These are phyloP conservation scores for Magnolia changhungtana DNA, from an alignment of 164 flowering plant species.

Conservation along the genomic window DNA sequence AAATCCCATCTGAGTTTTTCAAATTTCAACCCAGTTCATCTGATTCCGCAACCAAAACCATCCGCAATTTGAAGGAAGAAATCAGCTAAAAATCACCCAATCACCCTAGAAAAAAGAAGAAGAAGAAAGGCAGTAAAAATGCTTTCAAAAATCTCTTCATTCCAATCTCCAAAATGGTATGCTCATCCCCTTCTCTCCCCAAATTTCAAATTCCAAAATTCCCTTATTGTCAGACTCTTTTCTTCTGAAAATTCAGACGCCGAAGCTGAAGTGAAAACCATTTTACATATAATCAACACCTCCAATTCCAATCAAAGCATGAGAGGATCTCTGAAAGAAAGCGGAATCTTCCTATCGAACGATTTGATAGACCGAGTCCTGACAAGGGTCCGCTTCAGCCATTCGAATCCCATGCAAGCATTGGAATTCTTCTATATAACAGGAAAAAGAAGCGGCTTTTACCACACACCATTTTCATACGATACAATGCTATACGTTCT, in stretches of 20 bases:
- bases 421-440: constrained; percentile 58
- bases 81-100: background rate
- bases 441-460: constrained; percentile 46
- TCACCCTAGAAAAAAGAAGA: background rate
- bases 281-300: constrained; percentile 36
- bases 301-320: constrained; percentile 34
- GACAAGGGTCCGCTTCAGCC: constrained; percentile 75
- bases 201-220: constrained; percentile 1
- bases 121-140: background rate
- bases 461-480: constrained; percentile 54
- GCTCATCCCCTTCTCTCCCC: background rate
- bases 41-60: background rate
- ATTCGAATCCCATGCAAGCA: constrained; percentile 60
- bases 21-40: background rate
- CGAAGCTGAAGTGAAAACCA: constrained; percentile 29
- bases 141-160: background rate
- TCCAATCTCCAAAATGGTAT: background rate
- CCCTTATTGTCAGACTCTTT: background rate
- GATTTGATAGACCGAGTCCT: constrained; percentile 63
- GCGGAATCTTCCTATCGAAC: constrained; percentile 51
- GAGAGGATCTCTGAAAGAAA: constrained; percentile 40
- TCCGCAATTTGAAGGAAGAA: background rate
- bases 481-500: constrained; percentile 78
- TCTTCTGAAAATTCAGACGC: constrained; percentile 6
- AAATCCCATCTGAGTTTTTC: background rate